Base-by-base conservation (phyloP, 2,329 filamentous ascomycete species). In the Sphaerulina vaccinii region DNA sequence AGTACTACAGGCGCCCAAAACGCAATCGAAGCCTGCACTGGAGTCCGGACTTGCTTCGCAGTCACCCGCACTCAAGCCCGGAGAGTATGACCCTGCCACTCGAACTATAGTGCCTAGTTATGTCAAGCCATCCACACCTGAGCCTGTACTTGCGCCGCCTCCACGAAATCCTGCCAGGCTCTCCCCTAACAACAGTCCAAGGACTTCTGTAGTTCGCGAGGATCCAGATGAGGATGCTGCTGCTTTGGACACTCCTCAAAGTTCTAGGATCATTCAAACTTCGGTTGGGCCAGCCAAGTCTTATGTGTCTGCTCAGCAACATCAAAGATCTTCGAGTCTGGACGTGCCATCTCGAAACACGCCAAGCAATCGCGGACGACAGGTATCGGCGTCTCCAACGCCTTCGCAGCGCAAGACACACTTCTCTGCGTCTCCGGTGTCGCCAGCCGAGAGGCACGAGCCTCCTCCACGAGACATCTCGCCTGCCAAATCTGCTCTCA, bases 401-500 rank as follows among this genome's bases (percentile, higher is more conserved):
- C n/a, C 86, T 59, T 86, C 86, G n/a, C 78, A 75, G 19, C 79
- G 86, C 27, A 82, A 79, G 23, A 82, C 87, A 10, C 86, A 82
- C 61, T 90, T 90, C 66, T 82, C 82, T 1, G 65, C 78, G 8
- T 75, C 78, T 6, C 74, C 81, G 13, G 77, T 82, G 27, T 78
- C 80, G 5, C 73, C 78, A 19, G 71, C 77, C 1, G 74, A 85
- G 22, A 83, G 77, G 56, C 87, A 91, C 64, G 79, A 83, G 48
- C 88, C 87, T 5, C 84, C 86, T 18, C 75, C 82, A 23, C 79
- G 88, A 41, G 88, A 87, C 4, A 73, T 87, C 9, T 90, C 87
- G 0, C 88, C 88, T 8, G 83, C 83, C 39, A 92, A 92, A 67
- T 90, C 87, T 1, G 87, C 87, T 1, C 65, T 91, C 56, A 91